These are phyloP conservation scores for Dittrichia graveolens DNA, from an alignment of 129 eudicot genomes.

Conservation along the genomic window DNA sequence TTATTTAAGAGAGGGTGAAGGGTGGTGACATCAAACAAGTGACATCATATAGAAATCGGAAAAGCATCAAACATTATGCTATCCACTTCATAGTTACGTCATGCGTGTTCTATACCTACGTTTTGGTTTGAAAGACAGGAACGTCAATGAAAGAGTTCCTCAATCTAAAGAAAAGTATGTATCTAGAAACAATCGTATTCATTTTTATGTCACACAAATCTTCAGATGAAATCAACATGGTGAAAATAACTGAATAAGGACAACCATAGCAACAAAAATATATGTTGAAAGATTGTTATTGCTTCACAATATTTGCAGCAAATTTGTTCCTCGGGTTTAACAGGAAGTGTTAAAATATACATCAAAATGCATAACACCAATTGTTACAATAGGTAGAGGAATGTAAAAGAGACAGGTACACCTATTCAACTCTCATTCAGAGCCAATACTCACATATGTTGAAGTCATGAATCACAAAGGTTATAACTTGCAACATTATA, in stretches of 20 bases:
- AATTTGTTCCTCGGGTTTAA: neutral
- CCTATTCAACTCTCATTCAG: neutral
- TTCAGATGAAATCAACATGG: neutral
- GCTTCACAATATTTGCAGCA: neutral
- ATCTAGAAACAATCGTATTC: slow-evolving; percentile 2
- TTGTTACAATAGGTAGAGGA: neutral
- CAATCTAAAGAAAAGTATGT: neutral
- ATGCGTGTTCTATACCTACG: neutral
- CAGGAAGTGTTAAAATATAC: neutral
- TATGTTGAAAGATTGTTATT: neutral
- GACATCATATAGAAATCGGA: too few species aligned
- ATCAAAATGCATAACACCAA: slow-evolving; percentile 9
- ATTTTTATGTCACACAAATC: neutral
- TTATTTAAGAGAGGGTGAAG: too few species aligned
- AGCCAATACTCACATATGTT: neutral
- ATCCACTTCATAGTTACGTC: too few species aligned
- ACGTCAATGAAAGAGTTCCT: neutral
- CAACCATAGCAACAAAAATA: neutral
- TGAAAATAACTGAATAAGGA: slow-evolving; percentile 12
- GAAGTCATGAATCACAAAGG: slow-evolving; percentile 2
- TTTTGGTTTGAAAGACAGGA: slow-evolving; percentile 5
- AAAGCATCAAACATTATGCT: too few species aligned
- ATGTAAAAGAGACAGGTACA: neutral
- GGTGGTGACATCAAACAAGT: too few species aligned
- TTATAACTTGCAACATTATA: neutral